Evolutionary conservation across 2,329 filamentous ascomycete genomes (phyloP).

Genomic region (Aspergillus latus): DNA sequence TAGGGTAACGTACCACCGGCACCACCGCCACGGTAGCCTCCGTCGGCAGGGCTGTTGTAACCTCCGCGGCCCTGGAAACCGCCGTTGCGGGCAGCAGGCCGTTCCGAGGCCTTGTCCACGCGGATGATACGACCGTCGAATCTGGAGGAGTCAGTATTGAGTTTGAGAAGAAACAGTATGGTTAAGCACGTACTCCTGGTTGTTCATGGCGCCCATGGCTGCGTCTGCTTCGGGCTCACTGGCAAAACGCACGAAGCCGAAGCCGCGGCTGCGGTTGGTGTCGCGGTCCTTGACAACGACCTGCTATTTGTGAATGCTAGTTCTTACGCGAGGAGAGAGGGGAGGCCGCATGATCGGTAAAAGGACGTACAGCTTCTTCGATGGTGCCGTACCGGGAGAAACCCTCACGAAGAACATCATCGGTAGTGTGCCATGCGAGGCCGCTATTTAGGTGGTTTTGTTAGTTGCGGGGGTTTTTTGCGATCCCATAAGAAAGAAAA

Average conservation of each 20-base stretch:
- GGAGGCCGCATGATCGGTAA: conserved; percentile 9
- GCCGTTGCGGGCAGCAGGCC: conserved; percentile 59
- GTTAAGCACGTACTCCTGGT: conserved; percentile 64
- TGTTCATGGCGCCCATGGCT: conserved; percentile 47
- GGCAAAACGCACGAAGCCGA: conserved; percentile 90
- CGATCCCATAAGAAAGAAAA: conserved; percentile 11
- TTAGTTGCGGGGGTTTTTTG: conserved; percentile 5
- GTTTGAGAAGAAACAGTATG: neutral
- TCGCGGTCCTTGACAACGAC: conserved; percentile 98
- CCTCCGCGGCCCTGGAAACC: conserved; percentile 48
- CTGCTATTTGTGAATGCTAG: conserved; percentile 49
- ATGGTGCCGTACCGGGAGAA: conserved; percentile 90
- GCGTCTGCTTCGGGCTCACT: conserved; percentile 43
- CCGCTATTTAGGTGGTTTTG: conserved; percentile 58
- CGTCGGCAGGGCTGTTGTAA: conserved; percentile 42
- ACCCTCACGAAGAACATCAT: conserved; percentile 79
- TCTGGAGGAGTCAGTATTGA: conserved; percentile 46
- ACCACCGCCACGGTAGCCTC: conserved; percentile 36
- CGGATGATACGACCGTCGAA: conserved; percentile 94
- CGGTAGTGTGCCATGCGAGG: conserved; percentile 98
- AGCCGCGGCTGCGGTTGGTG: conserved; percentile 92
- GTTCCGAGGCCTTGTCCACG: conserved; percentile 92
- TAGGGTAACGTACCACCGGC: conserved; percentile 18
- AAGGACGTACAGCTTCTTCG: conserved; percentile 83
- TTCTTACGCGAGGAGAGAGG: conserved; percentile 2